Evolutionary conservation across 345 rosid genomes (phyloP).

Genomic region (Chamaenerion angustifolium): DNA sequence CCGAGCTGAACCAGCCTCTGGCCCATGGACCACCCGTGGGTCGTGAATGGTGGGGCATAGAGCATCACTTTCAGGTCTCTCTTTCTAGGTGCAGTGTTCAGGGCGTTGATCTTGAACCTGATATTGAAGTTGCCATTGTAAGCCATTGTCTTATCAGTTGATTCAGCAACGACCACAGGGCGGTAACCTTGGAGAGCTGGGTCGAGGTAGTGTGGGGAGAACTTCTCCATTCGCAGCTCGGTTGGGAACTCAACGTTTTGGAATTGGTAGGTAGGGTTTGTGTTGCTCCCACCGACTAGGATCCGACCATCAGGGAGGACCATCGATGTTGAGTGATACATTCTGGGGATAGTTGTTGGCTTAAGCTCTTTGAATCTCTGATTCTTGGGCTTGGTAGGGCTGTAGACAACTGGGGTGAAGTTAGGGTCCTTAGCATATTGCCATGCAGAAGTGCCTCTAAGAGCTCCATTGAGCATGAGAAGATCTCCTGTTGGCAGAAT

Average conservation of each 20-base stretch:
- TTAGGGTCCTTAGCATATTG: conserved; percentile 52
- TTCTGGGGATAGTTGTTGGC: conserved; percentile 18
- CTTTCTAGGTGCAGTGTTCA: not conserved
- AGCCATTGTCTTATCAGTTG: conserved; percentile 25
- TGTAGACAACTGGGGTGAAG: conserved; percentile 37
- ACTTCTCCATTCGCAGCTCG: conserved; percentile 29
- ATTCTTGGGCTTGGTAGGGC: conserved; percentile 7
- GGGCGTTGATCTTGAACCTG: conserved; percentile 5
- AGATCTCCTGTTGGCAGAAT: conserved; percentile 63
- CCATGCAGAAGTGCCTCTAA: conserved; percentile 59
- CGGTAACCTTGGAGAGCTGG: conserved; percentile 3
- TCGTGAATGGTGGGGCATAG: conserved; percentile 29
- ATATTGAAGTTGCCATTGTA: conserved; percentile 12
- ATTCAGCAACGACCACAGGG: conserved; percentile 3
- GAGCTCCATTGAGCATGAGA: conserved; percentile 60
- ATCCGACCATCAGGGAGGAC: conserved; percentile 27
- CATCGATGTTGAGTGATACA: conserved; percentile 27
- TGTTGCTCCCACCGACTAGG: conserved; percentile 35
- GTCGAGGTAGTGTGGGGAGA: conserved; percentile 32
- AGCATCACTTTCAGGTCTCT: conserved; percentile 17
- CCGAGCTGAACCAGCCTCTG: conserved; percentile 22
- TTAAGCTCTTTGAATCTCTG: conserved; percentile 13
- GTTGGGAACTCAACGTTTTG: conserved; percentile 15
- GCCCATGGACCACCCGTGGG: conserved; percentile 31
- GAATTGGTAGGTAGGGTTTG: conserved; percentile 22